Evolutionary conservation across 23 red algal genomes (phyloP).

Genomic region (Gracilaria gracilis): DNA sequence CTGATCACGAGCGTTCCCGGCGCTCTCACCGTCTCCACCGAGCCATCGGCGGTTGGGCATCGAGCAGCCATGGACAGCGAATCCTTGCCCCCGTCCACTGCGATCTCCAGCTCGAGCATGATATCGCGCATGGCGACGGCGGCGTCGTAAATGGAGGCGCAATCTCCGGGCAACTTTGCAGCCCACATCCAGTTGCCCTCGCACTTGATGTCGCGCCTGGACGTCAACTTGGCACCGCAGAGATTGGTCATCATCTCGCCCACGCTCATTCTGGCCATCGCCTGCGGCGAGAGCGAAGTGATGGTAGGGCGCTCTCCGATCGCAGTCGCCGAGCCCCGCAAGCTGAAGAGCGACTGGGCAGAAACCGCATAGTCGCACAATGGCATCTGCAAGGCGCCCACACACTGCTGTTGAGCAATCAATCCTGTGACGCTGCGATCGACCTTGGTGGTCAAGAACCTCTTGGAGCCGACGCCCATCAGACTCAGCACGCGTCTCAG

Average conservation of each 20-base stretch:
- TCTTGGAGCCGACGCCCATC: constrained; percentile 90
- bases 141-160: constrained; percentile 88
- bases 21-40: constrained; percentile 85
- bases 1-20: constrained; percentile 93
- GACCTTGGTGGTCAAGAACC: constrained; percentile 98
- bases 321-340: constrained; percentile 78
- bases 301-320: constrained; percentile 88
- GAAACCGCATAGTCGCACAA: constrained; percentile 88
- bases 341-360: constrained; percentile 70
- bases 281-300: constrained; percentile 77
- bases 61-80: constrained; percentile 95
- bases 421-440: constrained; percentile 98
- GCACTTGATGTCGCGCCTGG: constrained; percentile 88
- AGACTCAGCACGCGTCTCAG: constrained; percentile 82
- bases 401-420: constrained; percentile 96
- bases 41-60: constrained; percentile 65
- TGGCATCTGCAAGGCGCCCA: constrained; percentile 96
- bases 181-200: constrained; percentile 99
- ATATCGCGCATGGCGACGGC: constrained; percentile 81
- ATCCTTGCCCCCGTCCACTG: constrained; percentile 99
- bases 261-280: constrained; percentile 98
- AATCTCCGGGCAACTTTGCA: constrained; percentile 90
- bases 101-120: constrained; percentile 87
- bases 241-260: constrained; percentile 99
- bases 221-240: constrained; percentile 71